phyloP scores from a whole-genome alignment of 2,329 filamentous ascomycete genomes.

The Neonectria coccinea region DNA sequence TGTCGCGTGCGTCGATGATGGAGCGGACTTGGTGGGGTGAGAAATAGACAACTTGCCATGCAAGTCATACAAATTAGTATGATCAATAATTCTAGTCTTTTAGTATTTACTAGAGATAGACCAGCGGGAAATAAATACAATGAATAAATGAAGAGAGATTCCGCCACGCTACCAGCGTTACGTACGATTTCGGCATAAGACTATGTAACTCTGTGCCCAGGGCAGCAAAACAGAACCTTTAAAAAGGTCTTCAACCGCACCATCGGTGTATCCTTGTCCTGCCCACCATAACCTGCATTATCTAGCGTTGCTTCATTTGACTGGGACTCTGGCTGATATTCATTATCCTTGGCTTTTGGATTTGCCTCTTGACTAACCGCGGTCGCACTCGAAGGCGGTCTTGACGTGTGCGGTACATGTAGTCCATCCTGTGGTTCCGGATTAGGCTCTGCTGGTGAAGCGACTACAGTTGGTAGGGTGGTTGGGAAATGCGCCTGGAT shows the following conservation, averaged over 20 bases:
- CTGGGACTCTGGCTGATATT: background rate
- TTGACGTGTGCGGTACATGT: background rate
- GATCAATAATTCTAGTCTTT: background rate
- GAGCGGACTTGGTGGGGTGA: too few species aligned
- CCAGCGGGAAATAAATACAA: background rate
- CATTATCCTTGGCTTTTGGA: background rate
- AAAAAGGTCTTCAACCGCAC: background rate
- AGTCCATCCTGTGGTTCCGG: background rate
- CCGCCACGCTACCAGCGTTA: background rate
- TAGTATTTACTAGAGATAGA: background rate
- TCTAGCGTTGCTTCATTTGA: background rate
- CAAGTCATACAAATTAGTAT: too few species aligned
- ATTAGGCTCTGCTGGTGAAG: rapidly evolving
- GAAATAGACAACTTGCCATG: too few species aligned
- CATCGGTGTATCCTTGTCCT: background rate
- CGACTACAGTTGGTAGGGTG: background rate
- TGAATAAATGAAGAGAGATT: background rate
- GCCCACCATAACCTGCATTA: background rate
- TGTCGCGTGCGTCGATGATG: too few species aligned
- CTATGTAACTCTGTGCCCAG: background rate
- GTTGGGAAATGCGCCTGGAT: background rate
- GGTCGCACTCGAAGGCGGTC: background rate
- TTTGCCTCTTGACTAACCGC: background rate
- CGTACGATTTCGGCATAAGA: background rate
- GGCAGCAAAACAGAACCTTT: background rate